Evolutionary conservation across 305 asterid genomes (phyloP), one percentile per base, ranked within the genome.

Genomic region (Fraxinus xanthoxyloides): DNA sequence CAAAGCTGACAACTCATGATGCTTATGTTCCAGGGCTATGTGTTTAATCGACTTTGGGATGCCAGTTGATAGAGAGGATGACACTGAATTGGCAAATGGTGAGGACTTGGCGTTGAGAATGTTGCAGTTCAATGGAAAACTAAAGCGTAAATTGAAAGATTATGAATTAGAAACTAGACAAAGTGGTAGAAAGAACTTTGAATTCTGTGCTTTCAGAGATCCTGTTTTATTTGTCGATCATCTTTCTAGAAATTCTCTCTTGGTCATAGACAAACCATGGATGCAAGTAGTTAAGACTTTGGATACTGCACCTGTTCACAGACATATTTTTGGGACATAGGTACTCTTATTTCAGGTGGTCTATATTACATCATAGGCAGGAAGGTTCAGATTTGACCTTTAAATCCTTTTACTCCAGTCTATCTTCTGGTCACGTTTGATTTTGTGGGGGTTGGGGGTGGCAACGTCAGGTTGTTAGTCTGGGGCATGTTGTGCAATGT

Each of bases 231-330:
- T 91, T 81, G 93, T 93, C 28, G 97, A 93, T 36, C 97, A 97
- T 90, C 95, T 97, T 23, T 92, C 99, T 3, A 90, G 88, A 88
- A 91, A 89, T 40, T 92, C 98, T 12, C 86, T 93, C 56, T 86
- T 95, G 95, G 90, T 95, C 92, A 88, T 97, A 81, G 98, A 95
- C 88, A 94, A 92, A 81, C 97, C 97, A 35, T 95, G 99, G 99
- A 82, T 79, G 85, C 86, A 88, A 86, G 98, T 93, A 31, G 92
- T 91, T 74, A 86, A 88, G 86, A 67, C 88, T 77, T 92, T 97
- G 24, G 98, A 92, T 74, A 36, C 92, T 56, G 85, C 85, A 79
- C 99, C 99, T 82, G 93, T 97, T 89, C 98, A 97, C 89, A 95
- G 93, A 90, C 97, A 95, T 85, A 88, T 95, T 35, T 97, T 73